Percentiles rank a stretch among this genome's conserved stretches.
Evolutionary conservation across 306 rosid genomes (phyloP).

Genomic region (Vigna unguiculata): DNA sequence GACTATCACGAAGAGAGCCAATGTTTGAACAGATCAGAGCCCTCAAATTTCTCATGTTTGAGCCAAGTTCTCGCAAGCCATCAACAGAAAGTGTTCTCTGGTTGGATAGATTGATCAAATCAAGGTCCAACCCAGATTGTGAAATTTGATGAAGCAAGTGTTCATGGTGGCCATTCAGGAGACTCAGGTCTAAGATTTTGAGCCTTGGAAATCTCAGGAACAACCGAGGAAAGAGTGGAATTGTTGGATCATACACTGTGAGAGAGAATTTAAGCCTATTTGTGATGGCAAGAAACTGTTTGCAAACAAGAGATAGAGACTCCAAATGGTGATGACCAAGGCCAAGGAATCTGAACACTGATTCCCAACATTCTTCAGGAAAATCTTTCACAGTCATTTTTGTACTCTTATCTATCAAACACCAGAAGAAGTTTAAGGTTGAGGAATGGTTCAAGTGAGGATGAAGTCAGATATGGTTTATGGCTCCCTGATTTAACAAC

Average conservation of each 20-base stretch:
- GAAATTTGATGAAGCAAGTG: slow-evolving; percentile 57
- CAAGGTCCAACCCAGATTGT: slow-evolving; percentile 59
- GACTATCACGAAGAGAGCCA: slow-evolving; percentile 48
- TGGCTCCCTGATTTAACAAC: slow-evolving; percentile 33
- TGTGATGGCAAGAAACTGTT: slow-evolving; percentile 64
- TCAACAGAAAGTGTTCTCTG: slow-evolving; percentile 49
- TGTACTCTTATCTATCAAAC: neutral
- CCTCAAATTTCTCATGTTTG: slow-evolving; percentile 57
- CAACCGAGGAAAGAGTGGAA: slow-evolving; percentile 52
- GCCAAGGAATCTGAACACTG: slow-evolving; percentile 51
- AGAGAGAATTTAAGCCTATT: slow-evolving; percentile 54
- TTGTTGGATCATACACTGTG: slow-evolving; percentile 42
- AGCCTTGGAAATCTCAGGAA: slow-evolving; percentile 60
- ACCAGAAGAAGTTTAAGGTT: neutral
- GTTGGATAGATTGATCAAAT: slow-evolving; percentile 65
- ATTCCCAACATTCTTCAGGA: slow-evolving; percentile 76
- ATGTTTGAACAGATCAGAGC: slow-evolving; percentile 61
- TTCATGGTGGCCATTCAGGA: slow-evolving; percentile 52
- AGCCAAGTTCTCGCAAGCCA: slow-evolving; percentile 55
- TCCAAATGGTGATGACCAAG: slow-evolving; percentile 48
- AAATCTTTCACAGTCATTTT: slow-evolving; percentile 37
- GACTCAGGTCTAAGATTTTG: slow-evolving; percentile 56
- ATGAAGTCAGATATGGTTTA: neutral
- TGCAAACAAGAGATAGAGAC: slow-evolving; percentile 69
- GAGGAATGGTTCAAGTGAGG: neutral